Base-by-base conservation (phyloP, 1,139 yeast genomes). In the Chernovozyma aurita region DNA sequence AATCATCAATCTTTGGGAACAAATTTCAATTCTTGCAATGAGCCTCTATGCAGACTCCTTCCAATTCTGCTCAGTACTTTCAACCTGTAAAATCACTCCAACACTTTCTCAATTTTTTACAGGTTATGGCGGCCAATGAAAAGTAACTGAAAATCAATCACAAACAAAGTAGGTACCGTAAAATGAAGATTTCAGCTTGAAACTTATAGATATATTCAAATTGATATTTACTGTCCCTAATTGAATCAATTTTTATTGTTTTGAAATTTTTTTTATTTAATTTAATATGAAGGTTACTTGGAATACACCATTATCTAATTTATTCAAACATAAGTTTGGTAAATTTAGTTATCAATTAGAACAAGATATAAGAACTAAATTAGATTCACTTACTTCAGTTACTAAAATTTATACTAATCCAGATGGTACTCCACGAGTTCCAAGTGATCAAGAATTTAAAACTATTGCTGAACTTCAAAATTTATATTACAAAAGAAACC, bases 381-480 rank as follows among this genome's bases (percentile, higher is more conserved):
- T 66, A 45, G 73, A 69, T 51, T 53, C 70, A 21, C 67, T 80
- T 42, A 76, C 82, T 17, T 66, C 78, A 12, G 73, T 77, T 26
- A 72, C 79, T 44, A 73, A 71, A 49, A 63, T 84, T 46, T 85
- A 80, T 59, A 77, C 82, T 53, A 82, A 82, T 57, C 76, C 85
- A 37, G 94, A 85, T 54, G 95, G 95, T 6, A 68, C 88, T 12
- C 78, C 84, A 36, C 71, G 90, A 50, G 77, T 72, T 22, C 92
- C 92, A 32, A 61, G 73, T 24, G 95, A 85, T 49, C 64, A 65
- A 33, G 94, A 85, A 60, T 73, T 86, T 53, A 78, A 83, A 61
- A 77, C 78, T 29, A 78, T 85, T 38, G 88, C 94, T 20, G 83
- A 76, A 46, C 71, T 86, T 51, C 85, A 83, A 46, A 70, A 74